Base-by-base conservation (phyloP, 2,329 filamentous ascomycete genomes). In the Stagonosporopsis chrysanthemi region DNA sequence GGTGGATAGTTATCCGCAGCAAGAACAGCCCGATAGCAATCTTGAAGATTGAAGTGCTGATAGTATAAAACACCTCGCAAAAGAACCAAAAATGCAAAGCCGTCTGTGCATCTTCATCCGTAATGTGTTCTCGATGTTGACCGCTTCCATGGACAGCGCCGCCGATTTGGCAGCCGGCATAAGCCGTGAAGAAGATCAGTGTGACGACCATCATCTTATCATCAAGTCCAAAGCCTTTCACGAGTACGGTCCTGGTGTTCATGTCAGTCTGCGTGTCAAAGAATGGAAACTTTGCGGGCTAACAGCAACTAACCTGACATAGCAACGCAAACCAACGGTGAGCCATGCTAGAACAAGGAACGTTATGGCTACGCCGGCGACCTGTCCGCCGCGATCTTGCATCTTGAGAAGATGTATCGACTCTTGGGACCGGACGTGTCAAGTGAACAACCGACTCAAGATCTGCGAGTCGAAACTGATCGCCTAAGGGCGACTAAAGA, bases 61-160 rank as follows among this genome's bases (percentile, higher is more conserved):
- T 71, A 19, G 80, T 79, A 67, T 85, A 85, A 64, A 79, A 81
- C 26, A 81, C 73, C 62, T 84, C 82, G 63, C 81, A 83, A 36
- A 84, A 79, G 76, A 78, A 84, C 83, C 82, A 86, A 61, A 67
- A 77, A 62, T 70, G 63, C 6, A 74, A 56, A 15, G 70, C 72
- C 17, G 41, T 69, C 53, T 71, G 51, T 3, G 67, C 69, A n/a
- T 49, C 58, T 17, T 60, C 61, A 28, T 69, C 66, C 7, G 70
- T 65, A 28, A 79, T 65, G 7, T 74, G 63, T 24, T 58, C 54
- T 3, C 75, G 65, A 43, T 68, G 72, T 56, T 69, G 62, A 33
- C 77, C 77, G 7, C 74, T 76, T 28, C 77, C 77, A 55, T 79
- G 70, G 15, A 66, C 48, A 7, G 77, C 68, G 24, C 76, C 77